Percentiles rank a stretch among this genome's conserved stretches.
Evolutionary conservation across 768 basidiomycete genomes (phyloP).

Genomic region (Sistotremastrum niveocremeum): DNA sequence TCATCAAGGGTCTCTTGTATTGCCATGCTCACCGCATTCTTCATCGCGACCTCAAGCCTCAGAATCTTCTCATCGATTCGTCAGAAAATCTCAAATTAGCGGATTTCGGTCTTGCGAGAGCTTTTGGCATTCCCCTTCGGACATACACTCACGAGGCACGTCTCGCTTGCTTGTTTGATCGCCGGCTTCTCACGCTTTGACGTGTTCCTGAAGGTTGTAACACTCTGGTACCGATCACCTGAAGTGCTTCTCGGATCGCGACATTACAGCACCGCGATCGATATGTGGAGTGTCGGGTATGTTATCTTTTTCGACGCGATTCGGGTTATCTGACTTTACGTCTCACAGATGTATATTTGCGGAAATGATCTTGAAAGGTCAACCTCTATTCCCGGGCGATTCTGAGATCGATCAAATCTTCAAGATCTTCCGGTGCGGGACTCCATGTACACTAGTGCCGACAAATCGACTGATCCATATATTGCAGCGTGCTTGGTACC

Average conservation of each 20-base stretch:
- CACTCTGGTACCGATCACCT: conserved; percentile 97
- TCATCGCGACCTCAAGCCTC: conserved; percentile 94
- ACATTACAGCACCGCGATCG: conserved; percentile 94
- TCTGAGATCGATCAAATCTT: conserved; percentile 99
- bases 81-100: conserved; percentile 87
- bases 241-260: conserved; percentile 92
- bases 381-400: conserved; percentile 92
- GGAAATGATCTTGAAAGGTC: conserved; percentile 90
- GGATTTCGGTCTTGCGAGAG: conserved; percentile 91
- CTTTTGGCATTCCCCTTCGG: conserved; percentile 95
- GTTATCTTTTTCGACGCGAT: not conserved
- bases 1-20: conserved; percentile 82
- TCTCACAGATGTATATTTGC: conserved; percentile 73
- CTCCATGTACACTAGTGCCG: not conserved
- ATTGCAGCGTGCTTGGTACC: conserved; percentile 75
- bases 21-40: conserved; percentile 93
- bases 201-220: conserved; percentile 63
- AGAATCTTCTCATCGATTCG: conserved; percentile 88
- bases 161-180: not conserved
- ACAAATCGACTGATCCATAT: not conserved
- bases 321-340: conserved; percentile 1
- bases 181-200: not conserved
- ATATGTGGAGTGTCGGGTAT: conserved; percentile 95
- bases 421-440: conserved; percentile 85
- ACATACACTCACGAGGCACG: conserved; percentile 98